Evolutionary conservation across 1,284 basidiomycete species (phyloP).

Genomic region (Fomitopsis betulina): DNA sequence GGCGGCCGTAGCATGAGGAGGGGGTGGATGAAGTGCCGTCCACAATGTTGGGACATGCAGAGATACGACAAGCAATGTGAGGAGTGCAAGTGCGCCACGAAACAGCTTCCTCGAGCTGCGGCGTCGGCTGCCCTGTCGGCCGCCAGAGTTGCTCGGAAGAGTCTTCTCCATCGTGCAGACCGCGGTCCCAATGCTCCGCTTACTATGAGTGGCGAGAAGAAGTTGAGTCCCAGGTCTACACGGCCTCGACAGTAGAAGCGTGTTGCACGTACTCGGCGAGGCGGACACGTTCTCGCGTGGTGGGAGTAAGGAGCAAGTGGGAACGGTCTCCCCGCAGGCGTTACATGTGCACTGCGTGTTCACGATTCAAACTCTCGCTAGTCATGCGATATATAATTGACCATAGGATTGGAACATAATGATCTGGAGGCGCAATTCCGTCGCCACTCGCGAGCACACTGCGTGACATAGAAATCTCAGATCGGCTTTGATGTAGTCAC

Average conservation of each 20-base stretch:
- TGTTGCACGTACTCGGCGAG: not conserved
- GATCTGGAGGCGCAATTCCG: not conserved
- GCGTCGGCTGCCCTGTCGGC: too few relatives aligned
- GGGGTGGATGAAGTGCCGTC: slow-evolving; percentile 5
- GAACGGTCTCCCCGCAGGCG: not conserved
- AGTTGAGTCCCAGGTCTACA: not conserved
- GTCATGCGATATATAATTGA: too few relatives aligned
- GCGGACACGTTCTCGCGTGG: not conserved
- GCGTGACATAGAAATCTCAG: not conserved
- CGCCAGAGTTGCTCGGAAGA: not conserved
- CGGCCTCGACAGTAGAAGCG: not conserved
- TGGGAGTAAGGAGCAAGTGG: not conserved
- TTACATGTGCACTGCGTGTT: not conserved
- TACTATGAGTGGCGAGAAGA: not conserved
- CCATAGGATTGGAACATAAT: too few relatives aligned
- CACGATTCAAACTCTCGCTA: too few relatives aligned
- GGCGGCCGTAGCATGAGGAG: slow-evolving; percentile 17
- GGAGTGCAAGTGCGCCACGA: not conserved
- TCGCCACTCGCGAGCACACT: not conserved
- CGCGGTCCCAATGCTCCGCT: not conserved
- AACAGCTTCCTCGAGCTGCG: not conserved
- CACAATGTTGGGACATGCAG: not conserved
- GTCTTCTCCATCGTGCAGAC: not conserved
- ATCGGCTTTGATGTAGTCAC: not conserved
- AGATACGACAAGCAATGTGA: not conserved